A percentile compares a stretch with the other conserved stretches of the same genome.
These are phyloP conservation scores for Xylariales sp. DNA, from an alignment of 2,329 filamentous ascomycete species.

Conservation along the genomic window DNA sequence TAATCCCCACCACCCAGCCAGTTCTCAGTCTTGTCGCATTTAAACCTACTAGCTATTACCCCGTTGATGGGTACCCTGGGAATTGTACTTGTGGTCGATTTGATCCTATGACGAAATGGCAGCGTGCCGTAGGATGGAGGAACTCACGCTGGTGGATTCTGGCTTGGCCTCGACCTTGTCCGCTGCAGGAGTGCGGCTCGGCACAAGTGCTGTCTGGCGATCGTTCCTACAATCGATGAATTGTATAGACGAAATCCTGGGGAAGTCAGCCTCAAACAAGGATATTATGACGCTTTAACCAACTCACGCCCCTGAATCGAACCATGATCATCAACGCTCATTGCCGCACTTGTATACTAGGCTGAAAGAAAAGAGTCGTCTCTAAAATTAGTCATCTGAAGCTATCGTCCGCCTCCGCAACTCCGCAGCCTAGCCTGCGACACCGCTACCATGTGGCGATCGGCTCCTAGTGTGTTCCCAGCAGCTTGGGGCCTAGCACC, in stretches of 20 bases:
- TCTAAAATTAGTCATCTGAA: conserved; percentile 16
- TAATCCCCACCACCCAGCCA: too few relatives aligned
- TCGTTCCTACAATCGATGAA: background rate
- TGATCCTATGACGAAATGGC: background rate
- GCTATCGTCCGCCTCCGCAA: background rate
- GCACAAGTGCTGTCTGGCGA: background rate
- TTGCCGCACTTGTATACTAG: background rate
- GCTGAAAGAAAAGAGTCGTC: background rate
- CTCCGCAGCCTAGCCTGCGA: background rate
- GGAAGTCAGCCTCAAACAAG: too few relatives aligned
- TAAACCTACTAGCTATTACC: background rate
- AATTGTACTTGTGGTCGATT: background rate
- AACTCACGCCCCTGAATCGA: background rate
- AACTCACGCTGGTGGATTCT: too few relatives aligned
- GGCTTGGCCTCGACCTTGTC: too few relatives aligned
- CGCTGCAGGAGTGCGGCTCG: too few relatives aligned
- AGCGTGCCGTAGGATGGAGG: background rate
- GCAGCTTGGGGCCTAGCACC: background rate
- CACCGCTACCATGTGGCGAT: background rate
- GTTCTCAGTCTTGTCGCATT: too few relatives aligned
- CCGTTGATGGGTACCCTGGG: too few relatives aligned
- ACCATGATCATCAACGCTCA: conserved; percentile 9
- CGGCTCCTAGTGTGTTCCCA: too few relatives aligned
- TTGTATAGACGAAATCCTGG: background rate
- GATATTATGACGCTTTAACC: background rate